Evolutionary conservation across 768 basidiomycete genomes (phyloP), one percentile per base, ranked within the genome.

Genomic region (Xanthoconium purpureum): DNA sequence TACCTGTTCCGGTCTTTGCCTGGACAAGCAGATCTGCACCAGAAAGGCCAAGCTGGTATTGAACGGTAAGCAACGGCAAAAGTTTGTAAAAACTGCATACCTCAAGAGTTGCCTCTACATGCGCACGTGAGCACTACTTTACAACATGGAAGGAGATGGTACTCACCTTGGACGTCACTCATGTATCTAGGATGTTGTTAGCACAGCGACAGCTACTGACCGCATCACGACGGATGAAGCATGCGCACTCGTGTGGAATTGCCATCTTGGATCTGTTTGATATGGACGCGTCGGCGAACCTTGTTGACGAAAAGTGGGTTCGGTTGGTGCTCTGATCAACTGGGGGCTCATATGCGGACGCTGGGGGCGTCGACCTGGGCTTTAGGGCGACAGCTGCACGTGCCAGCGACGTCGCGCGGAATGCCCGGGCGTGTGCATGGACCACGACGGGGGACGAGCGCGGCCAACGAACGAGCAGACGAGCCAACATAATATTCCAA

Each of bases 1-100:
- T 74, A 70, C 85, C 85, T 13, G 86, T 87, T 32, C 84, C 84
- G 2, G 83, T 85, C 59, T 80, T 80, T 33, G 80, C 80, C 52
- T 82, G 80, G 0, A 80, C 80, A 17, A 81, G 69, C 5, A 80
- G 71, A 63, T 80, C 79, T 50, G 64, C 64, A 3, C 79, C 79
- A 10, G 62, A 62, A n/a, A 80, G 69, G 8, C 74, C 79, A 45
- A 59, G 65, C 77, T 78, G 54, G 18, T 3, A 43, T 28, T 17
- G 20, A 46, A 28, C 18, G 30, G 50, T 65, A 2, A 63, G 55
- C 29, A 54, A 37, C 17, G 13, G 40, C 15, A 36, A 38, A 13
- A 12, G n/a, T 29, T 15, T 32, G 5, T 9, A 7, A 35, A 39
- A 18, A 44, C 11, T 3, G 29, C 43, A 29, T 48, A 78, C 76